These are phyloP conservation scores for Aspergillus novofumigatus DNA, from an alignment of 2,329 filamentous ascomycete genomes.

Conservation along the genomic window DNA sequence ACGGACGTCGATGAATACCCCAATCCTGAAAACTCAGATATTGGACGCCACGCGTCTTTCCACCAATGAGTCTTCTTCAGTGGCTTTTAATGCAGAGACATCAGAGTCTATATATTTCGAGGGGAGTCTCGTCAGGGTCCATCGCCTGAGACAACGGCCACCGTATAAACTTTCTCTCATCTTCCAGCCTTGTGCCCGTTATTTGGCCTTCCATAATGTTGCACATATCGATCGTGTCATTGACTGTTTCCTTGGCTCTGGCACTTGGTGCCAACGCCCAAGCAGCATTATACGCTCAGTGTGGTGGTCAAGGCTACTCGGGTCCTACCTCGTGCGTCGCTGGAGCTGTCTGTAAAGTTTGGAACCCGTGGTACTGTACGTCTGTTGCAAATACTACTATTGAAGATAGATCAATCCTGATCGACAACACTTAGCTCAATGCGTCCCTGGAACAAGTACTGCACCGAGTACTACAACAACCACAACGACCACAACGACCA, in stretches of 20 bases:
- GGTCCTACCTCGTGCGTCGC: neutral
- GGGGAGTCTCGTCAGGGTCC: neutral
- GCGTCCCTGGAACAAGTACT: neutral
- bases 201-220: neutral
- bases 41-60: neutral
- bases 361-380: neutral
- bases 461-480: too few relatives aligned
- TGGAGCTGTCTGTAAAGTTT: neutral
- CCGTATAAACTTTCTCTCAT: too few relatives aligned
- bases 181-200: neutral
- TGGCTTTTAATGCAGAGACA: neutral
- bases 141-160: neutral
- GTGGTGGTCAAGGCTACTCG: neutral
- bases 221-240: neutral
- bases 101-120: neutral
- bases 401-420: neutral
- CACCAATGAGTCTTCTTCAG: neutral
- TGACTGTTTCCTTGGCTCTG: neutral
- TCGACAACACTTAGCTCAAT: neutral
- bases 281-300: neutral
- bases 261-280: neutral
- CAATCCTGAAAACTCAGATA: neutral
- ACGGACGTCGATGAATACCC: neutral
- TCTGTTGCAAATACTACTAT: neutral
- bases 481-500: too few relatives aligned